phyloP scores from a whole-genome alignment of 495 filamentous ascomycete species.

The Penicillium paradoxum region DNA sequence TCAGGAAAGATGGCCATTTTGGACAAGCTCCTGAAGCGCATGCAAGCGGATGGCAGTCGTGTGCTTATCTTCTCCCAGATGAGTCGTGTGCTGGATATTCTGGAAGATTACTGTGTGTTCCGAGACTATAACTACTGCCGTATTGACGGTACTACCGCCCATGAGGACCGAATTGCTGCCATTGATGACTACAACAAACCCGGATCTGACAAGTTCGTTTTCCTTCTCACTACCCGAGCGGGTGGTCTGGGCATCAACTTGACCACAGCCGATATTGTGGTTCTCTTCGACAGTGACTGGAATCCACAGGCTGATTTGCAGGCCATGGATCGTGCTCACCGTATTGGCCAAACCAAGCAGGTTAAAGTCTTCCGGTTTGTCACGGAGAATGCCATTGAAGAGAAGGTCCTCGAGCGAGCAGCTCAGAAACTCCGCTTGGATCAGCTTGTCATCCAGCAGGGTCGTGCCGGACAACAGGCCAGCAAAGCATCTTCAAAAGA shows the following conservation, averaged over 20 bases:
- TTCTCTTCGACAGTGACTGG: constrained; percentile 99
- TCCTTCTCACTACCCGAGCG: constrained; percentile 93
- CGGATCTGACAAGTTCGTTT: constrained; percentile 93
- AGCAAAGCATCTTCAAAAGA: constrained; percentile 91
- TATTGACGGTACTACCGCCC: constrained; percentile 95
- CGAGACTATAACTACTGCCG: constrained; percentile 92
- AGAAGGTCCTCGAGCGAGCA: constrained; percentile 95
- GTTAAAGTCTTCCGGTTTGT: constrained; percentile 95
- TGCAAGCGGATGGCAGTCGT: constrained; percentile 81
- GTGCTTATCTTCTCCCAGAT: constrained; percentile 99
- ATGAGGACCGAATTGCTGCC: constrained; percentile 94
- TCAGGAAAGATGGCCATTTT: constrained; percentile 97
- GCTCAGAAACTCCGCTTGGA: constrained; percentile 97
- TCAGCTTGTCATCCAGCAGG: constrained; percentile 99
- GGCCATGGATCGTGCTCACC: constrained; percentile 97
- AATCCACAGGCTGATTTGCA: constrained; percentile 98
- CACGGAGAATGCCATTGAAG: constrained; percentile 96
- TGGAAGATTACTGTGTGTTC: constrained; percentile 98
- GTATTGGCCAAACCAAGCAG: constrained; percentile 98
- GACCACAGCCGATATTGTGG: constrained; percentile 91
- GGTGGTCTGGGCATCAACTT: constrained; percentile 98
- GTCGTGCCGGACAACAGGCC: constrained; percentile 84
- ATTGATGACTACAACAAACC: constrained; percentile 98
- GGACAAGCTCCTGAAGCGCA: constrained; percentile 80
- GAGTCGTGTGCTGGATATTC: constrained; percentile 93